Percentiles rank a stretch among this genome's conserved stretches.
phyloP scores from a whole-genome alignment of 202 grass and related monocot species.

The Elaeis oleifera region DNA sequence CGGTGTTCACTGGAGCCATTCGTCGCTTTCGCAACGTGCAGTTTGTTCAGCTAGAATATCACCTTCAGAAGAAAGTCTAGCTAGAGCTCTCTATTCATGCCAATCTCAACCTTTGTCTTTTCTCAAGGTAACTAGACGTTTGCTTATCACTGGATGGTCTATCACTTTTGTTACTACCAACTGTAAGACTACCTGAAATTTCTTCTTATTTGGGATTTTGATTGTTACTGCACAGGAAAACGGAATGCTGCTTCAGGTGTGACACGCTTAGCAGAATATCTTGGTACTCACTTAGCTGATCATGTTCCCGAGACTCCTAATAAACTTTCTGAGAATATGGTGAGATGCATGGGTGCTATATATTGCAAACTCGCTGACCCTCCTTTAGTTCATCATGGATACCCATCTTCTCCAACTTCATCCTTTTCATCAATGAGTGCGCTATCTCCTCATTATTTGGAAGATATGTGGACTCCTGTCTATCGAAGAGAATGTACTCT shows the following conservation, averaged over 20 bases:
- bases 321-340: slow-evolving; percentile 84
- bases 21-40: slow-evolving; percentile 53
- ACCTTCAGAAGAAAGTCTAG: slow-evolving; percentile 75
- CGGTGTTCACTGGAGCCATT: slow-evolving; percentile 48
- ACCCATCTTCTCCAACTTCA: slow-evolving; percentile 59
- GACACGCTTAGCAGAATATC: slow-evolving; percentile 88
- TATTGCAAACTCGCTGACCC: slow-evolving; percentile 82
- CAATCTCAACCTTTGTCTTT: slow-evolving; percentile 91
- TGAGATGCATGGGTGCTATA: slow-evolving; percentile 77
- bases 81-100: slow-evolving; percentile 76
- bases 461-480: slow-evolving; percentile 62
- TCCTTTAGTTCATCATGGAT: slow-evolving; percentile 60
- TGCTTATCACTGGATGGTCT: too few relatives aligned
- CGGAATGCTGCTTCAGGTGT: slow-evolving; percentile 49
- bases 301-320: slow-evolving; percentile 79
- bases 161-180: too few relatives aligned
- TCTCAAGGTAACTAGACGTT: slow-evolving; percentile 41
- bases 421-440: slow-evolving; percentile 67
- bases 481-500: slow-evolving; percentile 48
- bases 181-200: too few relatives aligned
- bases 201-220: slow-evolving; percentile 2
- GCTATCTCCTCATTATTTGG: slow-evolving; percentile 57
- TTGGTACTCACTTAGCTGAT: slow-evolving; percentile 70
- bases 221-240: slow-evolving; percentile 46
- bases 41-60: slow-evolving; percentile 75